phyloP scores from a whole-genome alignment of 768 basidiomycete genomes.

The Cyclocybe aegerita region DNA sequence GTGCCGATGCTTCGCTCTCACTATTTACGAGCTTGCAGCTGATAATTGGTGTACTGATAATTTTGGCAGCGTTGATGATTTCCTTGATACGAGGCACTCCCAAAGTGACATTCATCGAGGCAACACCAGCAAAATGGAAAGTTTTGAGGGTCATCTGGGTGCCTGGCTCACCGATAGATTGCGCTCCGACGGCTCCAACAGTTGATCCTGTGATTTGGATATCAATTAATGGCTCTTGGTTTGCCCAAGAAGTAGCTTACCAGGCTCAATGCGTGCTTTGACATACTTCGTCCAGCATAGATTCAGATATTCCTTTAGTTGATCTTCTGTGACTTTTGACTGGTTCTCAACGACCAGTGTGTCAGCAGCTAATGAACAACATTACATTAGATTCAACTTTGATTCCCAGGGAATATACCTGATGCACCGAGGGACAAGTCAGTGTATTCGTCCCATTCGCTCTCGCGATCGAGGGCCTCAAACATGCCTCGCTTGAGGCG shows the following conservation, averaged over 20 bases:
- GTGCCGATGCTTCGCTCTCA: constrained; percentile 89
- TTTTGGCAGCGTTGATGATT: constrained; percentile 98
- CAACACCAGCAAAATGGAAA: constrained; percentile 99
- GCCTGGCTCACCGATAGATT: constrained; percentile 98
- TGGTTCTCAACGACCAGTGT: constrained; percentile 84
- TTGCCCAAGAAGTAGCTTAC: constrained; percentile 31
- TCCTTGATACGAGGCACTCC: constrained; percentile 99
- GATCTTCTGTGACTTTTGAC: constrained; percentile 82
- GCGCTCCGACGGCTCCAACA: constrained; percentile 97
- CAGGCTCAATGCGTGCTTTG: constrained; percentile 95
- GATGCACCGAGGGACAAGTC: constrained; percentile 77
- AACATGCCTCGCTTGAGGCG: constrained; percentile 80
- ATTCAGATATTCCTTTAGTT: constrained; percentile 79
- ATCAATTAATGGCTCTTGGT: background rate
- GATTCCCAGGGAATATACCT: constrained; percentile 40
- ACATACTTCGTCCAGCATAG: constrained; percentile 91
- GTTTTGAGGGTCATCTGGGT: constrained; percentile 99
- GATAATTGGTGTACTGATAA: constrained; percentile 97
- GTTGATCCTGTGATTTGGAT: constrained; percentile 69
- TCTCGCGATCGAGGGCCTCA: constrained; percentile 70
- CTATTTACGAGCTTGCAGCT: constrained; percentile 89
- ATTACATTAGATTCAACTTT: background rate
- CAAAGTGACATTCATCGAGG: constrained; percentile 98
- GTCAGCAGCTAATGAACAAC: constrained; percentile 49
- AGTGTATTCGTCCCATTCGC: constrained; percentile 76